phyloP scores from a whole-genome alignment of 2,329 filamentous ascomycete species.

The Exutisphaerella laricina region DNA sequence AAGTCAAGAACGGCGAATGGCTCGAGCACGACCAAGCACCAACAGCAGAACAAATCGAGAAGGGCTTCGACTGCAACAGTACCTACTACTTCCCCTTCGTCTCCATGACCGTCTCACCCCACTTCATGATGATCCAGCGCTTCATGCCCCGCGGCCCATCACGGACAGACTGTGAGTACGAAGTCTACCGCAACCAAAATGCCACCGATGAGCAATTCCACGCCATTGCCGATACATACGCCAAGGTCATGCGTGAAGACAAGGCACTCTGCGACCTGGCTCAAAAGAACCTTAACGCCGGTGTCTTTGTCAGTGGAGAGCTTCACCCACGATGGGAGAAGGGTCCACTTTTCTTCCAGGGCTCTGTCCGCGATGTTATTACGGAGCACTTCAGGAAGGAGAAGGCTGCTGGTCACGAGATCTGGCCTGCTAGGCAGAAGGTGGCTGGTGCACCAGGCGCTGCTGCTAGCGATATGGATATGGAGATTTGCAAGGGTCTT shows the following conservation, averaged over 20 bases:
- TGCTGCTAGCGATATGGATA: conserved; percentile 12
- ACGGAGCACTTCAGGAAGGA: conserved; percentile 45
- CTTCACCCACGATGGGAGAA: conserved; percentile 51
- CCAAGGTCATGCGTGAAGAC: conserved; percentile 57
- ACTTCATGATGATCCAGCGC: conserved; percentile 58
- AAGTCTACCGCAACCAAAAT: conserved; percentile 55
- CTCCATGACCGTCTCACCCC: conserved; percentile 46
- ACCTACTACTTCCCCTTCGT: conserved; percentile 48
- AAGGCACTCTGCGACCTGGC: conserved; percentile 55
- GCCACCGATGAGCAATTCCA: conserved; percentile 52
- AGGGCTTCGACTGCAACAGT: conserved; percentile 41
- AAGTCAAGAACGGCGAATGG: conserved; percentile 43
- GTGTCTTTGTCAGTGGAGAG: conserved; percentile 56
- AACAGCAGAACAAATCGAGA: conserved; percentile 43
- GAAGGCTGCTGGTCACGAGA: conserved; percentile 40
- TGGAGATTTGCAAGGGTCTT: conserved; percentile 19
- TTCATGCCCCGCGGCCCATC: conserved; percentile 51
- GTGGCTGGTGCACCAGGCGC: background rate
- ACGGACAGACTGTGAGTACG: conserved; percentile 52
- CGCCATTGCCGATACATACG: conserved; percentile 53
- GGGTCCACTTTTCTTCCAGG: conserved; percentile 51
- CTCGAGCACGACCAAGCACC: conserved; percentile 45
- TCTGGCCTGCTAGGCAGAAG: conserved; percentile 46
- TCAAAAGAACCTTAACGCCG: conserved; percentile 54
- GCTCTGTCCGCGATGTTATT: conserved; percentile 42